A percentile compares a stretch with the other conserved stretches of the same genome.
phyloP scores from a whole-genome alignment of 805 yeast genomes.

The Candida mattraensis region DNA sequence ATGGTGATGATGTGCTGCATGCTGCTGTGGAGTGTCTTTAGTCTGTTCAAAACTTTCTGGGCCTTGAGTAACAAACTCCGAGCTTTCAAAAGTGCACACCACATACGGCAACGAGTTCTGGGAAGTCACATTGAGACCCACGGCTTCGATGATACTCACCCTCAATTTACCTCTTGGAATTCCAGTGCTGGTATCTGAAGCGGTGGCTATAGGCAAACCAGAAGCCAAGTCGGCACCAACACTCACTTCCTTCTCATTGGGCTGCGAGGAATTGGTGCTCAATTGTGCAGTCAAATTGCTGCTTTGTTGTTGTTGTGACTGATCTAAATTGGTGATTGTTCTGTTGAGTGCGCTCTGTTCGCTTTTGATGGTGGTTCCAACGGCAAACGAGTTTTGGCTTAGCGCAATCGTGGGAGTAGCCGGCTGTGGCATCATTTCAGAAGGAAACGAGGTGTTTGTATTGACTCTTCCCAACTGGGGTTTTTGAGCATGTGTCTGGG shows the following conservation, averaged over 20 bases:
- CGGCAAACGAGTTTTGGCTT: slow-evolving; percentile 58
- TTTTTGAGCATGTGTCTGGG: slow-evolving; percentile 13
- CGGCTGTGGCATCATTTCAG: slow-evolving; percentile 43
- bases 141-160: slow-evolving; percentile 80
- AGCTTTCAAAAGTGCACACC: slow-evolving; percentile 87
- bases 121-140: slow-evolving; percentile 56
- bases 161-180: slow-evolving; percentile 79
- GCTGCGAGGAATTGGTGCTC: slow-evolving; percentile 20
- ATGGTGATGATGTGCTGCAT: slow-evolving; percentile 4
- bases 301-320: slow-evolving; percentile 20
- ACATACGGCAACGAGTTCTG: slow-evolving; percentile 74
- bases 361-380: slow-evolving; percentile 61
- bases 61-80: slow-evolving; percentile 85
- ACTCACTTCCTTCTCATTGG: slow-evolving; percentile 14
- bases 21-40: slow-evolving; percentile 11
- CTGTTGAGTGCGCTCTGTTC: slow-evolving; percentile 33
- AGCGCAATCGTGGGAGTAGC: slow-evolving; percentile 71
- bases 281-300: slow-evolving; percentile 26
- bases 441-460: slow-evolving; percentile 30
- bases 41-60: slow-evolving; percentile 49
- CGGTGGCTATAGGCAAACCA: slow-evolving; percentile 22
- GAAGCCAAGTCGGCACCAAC: slow-evolving; percentile 16
- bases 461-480: slow-evolving; percentile 14
- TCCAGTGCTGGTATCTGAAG: slow-evolving; percentile 27
- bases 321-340: slow-evolving; percentile 36